These are phyloP conservation scores for Arachis hypogaea DNA, from an alignment of 306 rosid genomes.

Conservation along the genomic window DNA sequence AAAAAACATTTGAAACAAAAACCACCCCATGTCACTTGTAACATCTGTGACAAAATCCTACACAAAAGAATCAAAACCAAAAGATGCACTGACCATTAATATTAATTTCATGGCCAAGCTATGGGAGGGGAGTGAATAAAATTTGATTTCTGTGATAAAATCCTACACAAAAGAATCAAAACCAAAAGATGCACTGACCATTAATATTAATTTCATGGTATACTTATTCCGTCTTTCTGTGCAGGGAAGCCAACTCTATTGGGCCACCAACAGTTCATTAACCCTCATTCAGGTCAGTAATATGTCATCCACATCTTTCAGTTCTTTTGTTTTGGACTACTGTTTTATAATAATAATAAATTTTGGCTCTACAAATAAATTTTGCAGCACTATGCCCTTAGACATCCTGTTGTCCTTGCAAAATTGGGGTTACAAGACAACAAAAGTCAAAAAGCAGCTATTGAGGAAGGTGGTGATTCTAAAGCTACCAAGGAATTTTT, in stretches of 20 bases:
- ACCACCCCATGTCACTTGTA: no score
- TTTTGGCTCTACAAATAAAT: conserved; percentile 31
- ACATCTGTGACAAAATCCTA: no score
- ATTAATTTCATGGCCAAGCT: no score
- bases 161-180: no score
- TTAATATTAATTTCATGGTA: no score
- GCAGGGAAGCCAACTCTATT: conserved; percentile 94
- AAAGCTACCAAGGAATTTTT: conserved; percentile 40
- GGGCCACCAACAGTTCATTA: conserved; percentile 81
- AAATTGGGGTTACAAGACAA: conserved; percentile 67
- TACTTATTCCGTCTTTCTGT: conserved; percentile 17
- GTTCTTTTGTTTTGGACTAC: conserved; percentile 32
- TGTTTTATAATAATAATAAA: conserved; percentile 14
- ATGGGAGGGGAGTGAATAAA: no score
- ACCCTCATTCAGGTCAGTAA: conserved; percentile 67
- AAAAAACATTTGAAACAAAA: no score
- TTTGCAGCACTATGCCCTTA: conserved; percentile 74
- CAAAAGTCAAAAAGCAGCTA: conserved; percentile 39
- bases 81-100: no score
- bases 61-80: no score
- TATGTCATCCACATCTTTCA: neutral
- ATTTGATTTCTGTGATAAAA: no score
- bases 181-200: no score
- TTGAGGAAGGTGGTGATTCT: conserved; percentile 45
- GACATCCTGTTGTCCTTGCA: conserved; percentile 68